A percentile compares a stretch with the other conserved stretches of the same genome.
Conservation (phyloP, 1,284 basidiomycete species). For the Cryptococcus depauperatus region DNA sequence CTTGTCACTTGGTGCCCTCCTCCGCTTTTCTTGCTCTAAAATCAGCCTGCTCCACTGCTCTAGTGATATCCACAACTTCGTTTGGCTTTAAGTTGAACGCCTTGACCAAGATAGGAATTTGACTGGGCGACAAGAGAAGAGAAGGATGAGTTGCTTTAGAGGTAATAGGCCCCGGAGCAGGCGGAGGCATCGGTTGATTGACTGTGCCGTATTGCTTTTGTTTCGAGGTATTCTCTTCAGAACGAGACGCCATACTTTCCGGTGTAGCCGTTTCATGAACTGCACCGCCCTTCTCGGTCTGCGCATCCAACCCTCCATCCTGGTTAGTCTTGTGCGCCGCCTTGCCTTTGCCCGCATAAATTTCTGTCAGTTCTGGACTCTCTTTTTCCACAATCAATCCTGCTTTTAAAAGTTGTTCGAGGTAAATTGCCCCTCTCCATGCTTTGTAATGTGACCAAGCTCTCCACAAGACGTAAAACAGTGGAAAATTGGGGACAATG, state of each 20-base stretch:
- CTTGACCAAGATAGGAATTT: constrained; percentile 35
- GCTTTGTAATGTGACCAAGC: constrained; percentile 48
- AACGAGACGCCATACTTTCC: constrained; percentile 13
- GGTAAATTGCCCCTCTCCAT: constrained; percentile 42
- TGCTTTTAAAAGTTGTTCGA: constrained; percentile 33
- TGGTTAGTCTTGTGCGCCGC: constrained; percentile 21
- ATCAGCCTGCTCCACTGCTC: constrained; percentile 46
- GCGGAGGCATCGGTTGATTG: constrained; percentile 9
- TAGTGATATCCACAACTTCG: constrained; percentile 43
- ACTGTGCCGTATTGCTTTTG: constrained; percentile 1
- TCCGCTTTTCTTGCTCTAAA: constrained; percentile 25
- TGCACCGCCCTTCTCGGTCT: constrained; percentile 32
- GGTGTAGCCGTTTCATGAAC: constrained; percentile 28
- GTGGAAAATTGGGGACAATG: constrained; percentile 47
- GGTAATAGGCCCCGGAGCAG: constrained; percentile 11
- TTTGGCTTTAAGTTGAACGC: constrained; percentile 37
- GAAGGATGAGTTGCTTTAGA: constrained; percentile 16
- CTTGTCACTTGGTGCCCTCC: no score
- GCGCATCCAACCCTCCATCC: constrained; percentile 8
- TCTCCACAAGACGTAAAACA: constrained; percentile 49
- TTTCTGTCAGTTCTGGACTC: constrained; percentile 16
- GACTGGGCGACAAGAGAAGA: constrained; percentile 24
- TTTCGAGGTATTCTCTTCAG: neutral
- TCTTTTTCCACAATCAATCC: constrained; percentile 37
- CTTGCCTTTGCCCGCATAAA: constrained; percentile 21